Conservation (phyloP, 2,329 filamentous ascomycete genomes). For the Hirsutella thompsonii region DNA sequence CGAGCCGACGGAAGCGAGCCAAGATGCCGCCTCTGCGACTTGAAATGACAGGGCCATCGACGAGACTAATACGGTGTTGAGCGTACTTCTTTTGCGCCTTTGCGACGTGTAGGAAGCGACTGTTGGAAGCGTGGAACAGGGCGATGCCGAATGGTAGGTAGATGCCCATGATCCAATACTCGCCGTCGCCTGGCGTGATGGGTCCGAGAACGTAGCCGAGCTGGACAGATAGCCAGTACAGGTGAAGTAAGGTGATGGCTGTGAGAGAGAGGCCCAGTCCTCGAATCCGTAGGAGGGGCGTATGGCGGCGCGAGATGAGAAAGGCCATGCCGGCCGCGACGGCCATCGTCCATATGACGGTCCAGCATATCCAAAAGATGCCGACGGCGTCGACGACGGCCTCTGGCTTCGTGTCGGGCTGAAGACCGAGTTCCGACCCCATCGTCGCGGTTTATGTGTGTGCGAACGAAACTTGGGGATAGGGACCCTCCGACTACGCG, state of each 20-base stretch:
- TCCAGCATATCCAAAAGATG: slow-evolving; percentile 21
- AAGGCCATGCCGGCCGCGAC: slow-evolving; percentile 24
- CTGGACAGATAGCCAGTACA: slow-evolving; percentile 27
- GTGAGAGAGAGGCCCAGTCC: slow-evolving; percentile 25
- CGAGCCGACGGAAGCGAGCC: slow-evolving; percentile 20
- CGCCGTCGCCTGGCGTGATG: slow-evolving; percentile 31
- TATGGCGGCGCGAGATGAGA: slow-evolving; percentile 20
- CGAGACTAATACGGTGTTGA: background rate
- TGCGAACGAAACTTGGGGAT: background rate
- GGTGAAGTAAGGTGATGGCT: slow-evolving; percentile 24
- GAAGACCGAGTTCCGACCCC: slow-evolving; percentile 14
- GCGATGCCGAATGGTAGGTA: slow-evolving; percentile 52
- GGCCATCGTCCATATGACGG: slow-evolving; percentile 19
- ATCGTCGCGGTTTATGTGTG: slow-evolving; percentile 3
- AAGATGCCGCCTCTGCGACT: slow-evolving; percentile 11
- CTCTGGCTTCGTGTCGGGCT: slow-evolving; percentile 7
- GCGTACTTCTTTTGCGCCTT: slow-evolving; percentile 29
- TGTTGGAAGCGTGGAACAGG: slow-evolving; percentile 51
- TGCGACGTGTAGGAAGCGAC: slow-evolving; percentile 44
- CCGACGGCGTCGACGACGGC: slow-evolving; percentile 14
- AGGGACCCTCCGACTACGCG: too few relatives aligned
- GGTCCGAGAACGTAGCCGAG: slow-evolving; percentile 21
- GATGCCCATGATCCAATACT: slow-evolving; percentile 54
- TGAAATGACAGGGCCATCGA: slow-evolving; percentile 3
- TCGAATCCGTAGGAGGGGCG: slow-evolving; percentile 24